Percentiles rank a stretch among this genome's conserved stretches.
phyloP scores from a whole-genome alignment of 2,329 filamentous ascomycete genomes.

The Calonectria fujianensis region DNA sequence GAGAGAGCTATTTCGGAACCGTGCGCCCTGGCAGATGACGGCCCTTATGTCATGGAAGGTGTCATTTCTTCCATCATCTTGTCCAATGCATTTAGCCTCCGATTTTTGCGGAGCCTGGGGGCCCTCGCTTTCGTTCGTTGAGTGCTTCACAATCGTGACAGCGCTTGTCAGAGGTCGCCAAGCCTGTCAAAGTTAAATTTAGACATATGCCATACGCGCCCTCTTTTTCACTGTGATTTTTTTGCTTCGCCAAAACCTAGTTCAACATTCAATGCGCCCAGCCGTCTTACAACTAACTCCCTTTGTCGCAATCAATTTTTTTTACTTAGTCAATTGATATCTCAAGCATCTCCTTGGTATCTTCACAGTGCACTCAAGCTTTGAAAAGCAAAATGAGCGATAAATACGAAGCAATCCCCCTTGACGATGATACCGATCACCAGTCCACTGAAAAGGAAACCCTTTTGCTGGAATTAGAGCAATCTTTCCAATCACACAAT shows the following conservation, averaged over 20 bases:
- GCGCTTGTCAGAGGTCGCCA: not conserved
- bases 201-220: not conserved
- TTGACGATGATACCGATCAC: constrained; percentile 46
- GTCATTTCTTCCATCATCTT: not conserved
- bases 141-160: constrained; percentile 6
- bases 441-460: constrained; percentile 40
- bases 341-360: not conserved
- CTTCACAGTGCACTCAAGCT: not conserved
- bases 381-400: not conserved
- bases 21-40: constrained; percentile 4
- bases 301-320: not conserved
- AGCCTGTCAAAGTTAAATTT: constrained; percentile 11
- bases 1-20: not conserved
- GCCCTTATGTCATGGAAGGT: not conserved
- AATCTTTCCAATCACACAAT: constrained; percentile 4
- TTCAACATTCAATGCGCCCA: not conserved
- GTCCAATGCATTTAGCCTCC: constrained; percentile 1
- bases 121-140: not conserved
- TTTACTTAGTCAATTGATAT: not conserved
- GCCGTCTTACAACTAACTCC: not conserved
- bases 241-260: not conserved
- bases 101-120: constrained; percentile 8
- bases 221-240: constrained; percentile 1
- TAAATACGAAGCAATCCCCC: constrained; percentile 33
- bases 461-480: constrained; percentile 28